Conservation (phyloP, 495 filamentous ascomycete genomes). For the Apiosordaria backusii region DNA sequence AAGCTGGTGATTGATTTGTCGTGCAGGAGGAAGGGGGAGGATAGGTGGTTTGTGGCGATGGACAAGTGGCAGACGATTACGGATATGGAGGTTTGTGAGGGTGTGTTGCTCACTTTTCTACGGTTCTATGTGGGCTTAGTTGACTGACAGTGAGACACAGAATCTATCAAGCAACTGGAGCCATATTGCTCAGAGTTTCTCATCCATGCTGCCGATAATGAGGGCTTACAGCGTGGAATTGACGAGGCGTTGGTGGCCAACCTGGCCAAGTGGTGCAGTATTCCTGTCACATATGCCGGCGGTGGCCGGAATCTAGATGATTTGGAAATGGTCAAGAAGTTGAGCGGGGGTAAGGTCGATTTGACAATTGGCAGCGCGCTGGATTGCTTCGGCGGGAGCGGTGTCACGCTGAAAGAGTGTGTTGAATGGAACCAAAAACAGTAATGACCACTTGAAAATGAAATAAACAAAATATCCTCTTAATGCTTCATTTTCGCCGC, state of each 20-base stretch:
- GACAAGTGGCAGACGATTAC: slow-evolving; percentile 98
- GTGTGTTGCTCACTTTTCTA: slow-evolving; percentile 42
- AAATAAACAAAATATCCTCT: background rate
- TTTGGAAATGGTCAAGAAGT: slow-evolving; percentile 68
- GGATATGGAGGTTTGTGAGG: slow-evolving; percentile 85
- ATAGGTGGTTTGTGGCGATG: slow-evolving; percentile 90
- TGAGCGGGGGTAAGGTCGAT: slow-evolving; percentile 81
- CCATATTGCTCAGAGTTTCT: slow-evolving; percentile 93
- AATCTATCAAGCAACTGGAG: slow-evolving; percentile 73
- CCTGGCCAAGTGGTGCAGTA: slow-evolving; percentile 78
- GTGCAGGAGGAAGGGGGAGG: slow-evolving; percentile 68
- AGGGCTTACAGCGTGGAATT: slow-evolving; percentile 85
- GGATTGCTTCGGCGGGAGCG: slow-evolving; percentile 88
- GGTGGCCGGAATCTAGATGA: slow-evolving; percentile 80
- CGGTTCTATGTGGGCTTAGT: background rate
- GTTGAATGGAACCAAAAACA: slow-evolving; percentile 73
- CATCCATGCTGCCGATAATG: slow-evolving; percentile 97
- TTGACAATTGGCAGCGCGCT: slow-evolving; percentile 94
- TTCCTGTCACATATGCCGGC: slow-evolving; percentile 94
- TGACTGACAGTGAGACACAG: slow-evolving; percentile 41
- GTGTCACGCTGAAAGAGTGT: slow-evolving; percentile 83
- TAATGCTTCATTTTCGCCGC: background rate
- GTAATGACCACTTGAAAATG: slow-evolving; percentile 7
- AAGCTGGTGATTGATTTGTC: slow-evolving; percentile 94
- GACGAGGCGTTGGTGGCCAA: slow-evolving; percentile 77